Evolutionary conservation across 192 early-diverging fungal genomes (phyloP).

Genomic region (Coemansia sp.): DNA sequence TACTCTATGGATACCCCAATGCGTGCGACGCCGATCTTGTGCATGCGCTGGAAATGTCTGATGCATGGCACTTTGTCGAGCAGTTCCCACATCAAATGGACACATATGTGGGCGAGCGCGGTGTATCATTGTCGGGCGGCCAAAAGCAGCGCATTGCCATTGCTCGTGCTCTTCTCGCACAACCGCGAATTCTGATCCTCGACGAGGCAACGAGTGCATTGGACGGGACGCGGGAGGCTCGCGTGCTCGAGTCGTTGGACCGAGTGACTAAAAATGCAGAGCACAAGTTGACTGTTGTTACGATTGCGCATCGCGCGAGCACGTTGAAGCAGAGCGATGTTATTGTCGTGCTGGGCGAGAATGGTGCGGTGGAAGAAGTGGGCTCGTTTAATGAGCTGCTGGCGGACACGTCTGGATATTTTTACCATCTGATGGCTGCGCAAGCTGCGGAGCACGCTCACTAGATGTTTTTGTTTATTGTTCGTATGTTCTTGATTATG

Average conservation of each 20-base stretch:
- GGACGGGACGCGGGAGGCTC: constrained; percentile 65
- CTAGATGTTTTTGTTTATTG: not conserved
- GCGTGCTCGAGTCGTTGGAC: constrained; percentile 68
- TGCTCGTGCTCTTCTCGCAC: constrained; percentile 77
- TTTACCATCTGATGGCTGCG: constrained; percentile 45
- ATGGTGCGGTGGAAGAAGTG: constrained; percentile 63
- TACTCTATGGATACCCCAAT: constrained; percentile 60
- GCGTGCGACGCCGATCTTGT: constrained; percentile 73
- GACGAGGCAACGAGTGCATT: constrained; percentile 81
- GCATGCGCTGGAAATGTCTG: constrained; percentile 44
- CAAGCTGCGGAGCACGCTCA: constrained; percentile 39
- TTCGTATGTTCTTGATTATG: too few relatives aligned
- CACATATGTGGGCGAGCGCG: constrained; percentile 89
- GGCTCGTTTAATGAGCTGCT: constrained; percentile 70
- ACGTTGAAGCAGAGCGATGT: constrained; percentile 76
- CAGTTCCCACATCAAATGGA: constrained; percentile 75
- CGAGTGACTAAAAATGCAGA: constrained; percentile 11
- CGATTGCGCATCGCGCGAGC: constrained; percentile 73
- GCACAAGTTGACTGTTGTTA: constrained; percentile 66
- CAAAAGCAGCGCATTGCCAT: constrained; percentile 69
- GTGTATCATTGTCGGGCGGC: constrained; percentile 61
- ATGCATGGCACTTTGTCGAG: constrained; percentile 65
- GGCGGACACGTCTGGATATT: constrained; percentile 57
- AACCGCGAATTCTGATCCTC: constrained; percentile 70
- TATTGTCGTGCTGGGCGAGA: constrained; percentile 63